Base-by-base conservation (phyloP, 2,329 filamentous ascomycete species). In the Colletotrichum incanum region DNA sequence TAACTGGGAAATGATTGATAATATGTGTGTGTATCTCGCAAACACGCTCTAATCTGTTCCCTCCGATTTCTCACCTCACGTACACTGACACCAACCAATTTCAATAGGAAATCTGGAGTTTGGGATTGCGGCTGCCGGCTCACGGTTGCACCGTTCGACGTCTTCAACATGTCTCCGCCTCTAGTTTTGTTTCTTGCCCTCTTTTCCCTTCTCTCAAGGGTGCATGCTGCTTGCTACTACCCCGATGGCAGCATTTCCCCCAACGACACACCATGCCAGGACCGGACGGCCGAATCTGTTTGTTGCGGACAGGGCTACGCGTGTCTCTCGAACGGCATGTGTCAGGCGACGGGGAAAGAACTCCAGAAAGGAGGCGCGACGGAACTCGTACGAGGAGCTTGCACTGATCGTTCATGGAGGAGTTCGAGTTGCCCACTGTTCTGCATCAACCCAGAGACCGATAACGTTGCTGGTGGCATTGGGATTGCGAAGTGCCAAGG, bases 231-330 rank as follows among this genome's bases (percentile, higher is more conserved):
- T 11, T 83, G 77, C 74, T 83, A 77, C 71, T 82, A 76, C 56
- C 80, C 80, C 8, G 75, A 80, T 72, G 78, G 80, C 12, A 67
- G 67, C 23, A 45, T 79, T 16, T 75, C 80, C 8, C 63, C 73
- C 8, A 75, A 79, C 60, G 78, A 83, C 70, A 74, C 74, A 0
- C 78, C 81, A 1, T 84, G 81, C 71, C 71, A 58, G 9, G 74
- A 77, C 56, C 74, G 72, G 47, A 77, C 75, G 1, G 63, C 65
- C 2, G 73, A 80, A 37, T 78, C 81, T 0, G 72, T 76, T 0
- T 83, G 81, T 73, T 83, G 81, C 67, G 80, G 79, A 2, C 76
- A 78, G n/a, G 80, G 79, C 9, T 82, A 79, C 56, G 81, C 80
- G 1, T 84, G 82, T 67, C 74, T 82, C 3, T 79, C 76, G 39